Percentiles rank a stretch among this genome's conserved stretches.
These are phyloP conservation scores for Lactarius evosmus DNA, from an alignment of 768 basidiomycete genomes.

Conservation along the genomic window DNA sequence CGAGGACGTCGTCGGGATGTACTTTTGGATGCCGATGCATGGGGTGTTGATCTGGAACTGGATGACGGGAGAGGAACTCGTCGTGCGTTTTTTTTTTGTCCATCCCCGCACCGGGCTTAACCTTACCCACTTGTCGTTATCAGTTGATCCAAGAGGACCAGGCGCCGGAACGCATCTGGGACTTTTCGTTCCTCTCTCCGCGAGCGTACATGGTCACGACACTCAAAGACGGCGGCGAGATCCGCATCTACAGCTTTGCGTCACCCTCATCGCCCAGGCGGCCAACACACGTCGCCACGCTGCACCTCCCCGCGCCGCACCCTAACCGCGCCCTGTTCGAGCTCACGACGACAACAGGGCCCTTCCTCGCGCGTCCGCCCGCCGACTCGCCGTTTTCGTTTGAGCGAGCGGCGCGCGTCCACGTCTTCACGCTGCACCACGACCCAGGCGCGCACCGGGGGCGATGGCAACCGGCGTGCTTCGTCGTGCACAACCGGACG, in stretches of 20 bases:
- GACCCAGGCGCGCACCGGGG: constrained; percentile 16
- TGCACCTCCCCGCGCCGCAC: constrained; percentile 31
- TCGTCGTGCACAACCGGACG: constrained; percentile 37
- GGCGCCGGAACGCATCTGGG: constrained; percentile 34
- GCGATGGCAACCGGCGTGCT: constrained; percentile 28
- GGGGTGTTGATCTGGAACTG: constrained; percentile 52
- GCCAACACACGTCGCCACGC: constrained; percentile 29
- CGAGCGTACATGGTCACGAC: constrained; percentile 45
- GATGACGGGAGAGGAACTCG: constrained; percentile 42
- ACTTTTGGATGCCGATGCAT: constrained; percentile 38
- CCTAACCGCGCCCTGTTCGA: constrained; percentile 20
- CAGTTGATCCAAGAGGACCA: constrained; percentile 36
- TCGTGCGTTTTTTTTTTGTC: constrained; percentile 37
- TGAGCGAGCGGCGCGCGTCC: constrained; percentile 30
- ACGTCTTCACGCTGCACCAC: constrained; percentile 33
- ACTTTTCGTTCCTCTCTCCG: constrained; percentile 48
- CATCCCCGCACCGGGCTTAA: too few species aligned
- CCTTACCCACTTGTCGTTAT: not conserved
- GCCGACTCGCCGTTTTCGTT: constrained; percentile 28
- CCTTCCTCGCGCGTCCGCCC: constrained; percentile 29
- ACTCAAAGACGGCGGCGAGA: constrained; percentile 34
- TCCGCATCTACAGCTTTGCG: constrained; percentile 44
- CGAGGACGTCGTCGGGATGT: constrained; percentile 51
- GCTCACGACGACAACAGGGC: constrained; percentile 32
- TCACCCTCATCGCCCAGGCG: constrained; percentile 10